Base-by-base conservation (phyloP, 345 rosid genomes). In the Pelargonium nanum region DNA sequence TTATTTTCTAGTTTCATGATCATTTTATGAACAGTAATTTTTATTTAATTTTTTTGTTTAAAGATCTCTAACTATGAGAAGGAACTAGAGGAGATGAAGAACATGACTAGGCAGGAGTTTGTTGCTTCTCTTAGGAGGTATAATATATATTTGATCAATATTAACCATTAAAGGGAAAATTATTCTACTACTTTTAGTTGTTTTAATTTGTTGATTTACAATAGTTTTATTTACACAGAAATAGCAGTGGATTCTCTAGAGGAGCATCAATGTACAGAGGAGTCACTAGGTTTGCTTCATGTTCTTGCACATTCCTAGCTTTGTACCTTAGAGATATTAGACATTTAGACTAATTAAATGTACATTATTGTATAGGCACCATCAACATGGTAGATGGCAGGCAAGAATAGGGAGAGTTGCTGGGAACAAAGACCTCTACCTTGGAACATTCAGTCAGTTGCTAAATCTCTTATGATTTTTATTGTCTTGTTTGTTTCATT, bases 371-470 rank as follows among this genome's bases (percentile, higher is more conserved):
- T 63, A 53, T 70, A 91, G 96, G 77, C 98, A 92, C 63, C 97
- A 92, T 81, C 98, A 92, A 72, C 98, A 92, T 57, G 97, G 98
- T 61, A 67, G 98, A 61, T 92, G 98, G 97, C 98, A 92, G 67
- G 98, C 98, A 28, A 83, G 98, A 60, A 92, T 92, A 0, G 98
- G 98, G 10, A 80, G 98, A 74, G 98, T 92, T 28, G 98, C 98
- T 0, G 98, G 98, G 62, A 92, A 92, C 78, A 92, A 89, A 68
- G 98, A 92, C 74, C 97, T 92, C 58, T 92, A 92, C 64, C 97
- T 92, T 2, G 98, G 98, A 73, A 92, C 98, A 48, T 92, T 89
- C 64, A 83, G 98, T 91, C 73, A 80, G 92, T 79, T 55, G 24
- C 3, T 4, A 20, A 20, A 7, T 24, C 2, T 53, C 0, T 8